Evolutionary conservation across 805 yeast genomes (phyloP).

Genomic region (Kluyveromyces wickerhamii): DNA sequence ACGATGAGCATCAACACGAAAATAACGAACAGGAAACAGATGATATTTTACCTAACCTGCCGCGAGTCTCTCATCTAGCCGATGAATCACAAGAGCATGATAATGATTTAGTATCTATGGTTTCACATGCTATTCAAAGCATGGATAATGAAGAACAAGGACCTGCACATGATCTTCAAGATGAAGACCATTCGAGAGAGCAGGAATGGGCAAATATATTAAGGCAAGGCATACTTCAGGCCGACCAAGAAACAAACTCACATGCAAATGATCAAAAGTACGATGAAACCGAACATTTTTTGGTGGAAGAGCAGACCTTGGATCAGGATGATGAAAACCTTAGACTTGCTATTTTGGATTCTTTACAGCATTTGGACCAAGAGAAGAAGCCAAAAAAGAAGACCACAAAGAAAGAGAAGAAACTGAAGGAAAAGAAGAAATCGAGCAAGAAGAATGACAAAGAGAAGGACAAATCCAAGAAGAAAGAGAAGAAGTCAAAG

Average conservation of each 20-base stretch:
- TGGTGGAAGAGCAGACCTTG: slow-evolving; percentile 12
- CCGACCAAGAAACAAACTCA: slow-evolving; percentile 9
- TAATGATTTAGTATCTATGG: slow-evolving; percentile 33
- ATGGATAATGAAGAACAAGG: slow-evolving; percentile 12
- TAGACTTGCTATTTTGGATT: slow-evolving; percentile 27
- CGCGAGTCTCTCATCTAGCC: slow-evolving; percentile 16
- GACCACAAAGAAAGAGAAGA: slow-evolving; percentile 7
- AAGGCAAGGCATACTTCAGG: slow-evolving; percentile 23
- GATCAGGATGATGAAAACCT: slow-evolving; percentile 30
- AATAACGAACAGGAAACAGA: slow-evolving; percentile 4
- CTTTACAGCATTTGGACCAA: slow-evolving; percentile 19
- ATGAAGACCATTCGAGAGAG: slow-evolving; percentile 10
- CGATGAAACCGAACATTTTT: slow-evolving; percentile 1
- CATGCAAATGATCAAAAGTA: slow-evolving; percentile 7
- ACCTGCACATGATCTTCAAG: slow-evolving; percentile 2
- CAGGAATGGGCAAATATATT: slow-evolving; percentile 27
- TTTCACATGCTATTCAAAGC: slow-evolving; percentile 32
- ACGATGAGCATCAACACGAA: slow-evolving; percentile 5
- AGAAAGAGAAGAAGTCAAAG: slow-evolving; percentile 15
- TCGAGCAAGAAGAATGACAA: slow-evolving; percentile 10
- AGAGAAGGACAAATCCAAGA: slow-evolving; percentile 14
- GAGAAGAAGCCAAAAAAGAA: slow-evolving; percentile 6
- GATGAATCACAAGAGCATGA: slow-evolving; percentile 16
- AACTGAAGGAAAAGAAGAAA: slow-evolving; percentile 10
- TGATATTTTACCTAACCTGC: slow-evolving; percentile 9